Conservation (phyloP, 768 basidiomycete species). For the Cystobasidium ongulense region DNA sequence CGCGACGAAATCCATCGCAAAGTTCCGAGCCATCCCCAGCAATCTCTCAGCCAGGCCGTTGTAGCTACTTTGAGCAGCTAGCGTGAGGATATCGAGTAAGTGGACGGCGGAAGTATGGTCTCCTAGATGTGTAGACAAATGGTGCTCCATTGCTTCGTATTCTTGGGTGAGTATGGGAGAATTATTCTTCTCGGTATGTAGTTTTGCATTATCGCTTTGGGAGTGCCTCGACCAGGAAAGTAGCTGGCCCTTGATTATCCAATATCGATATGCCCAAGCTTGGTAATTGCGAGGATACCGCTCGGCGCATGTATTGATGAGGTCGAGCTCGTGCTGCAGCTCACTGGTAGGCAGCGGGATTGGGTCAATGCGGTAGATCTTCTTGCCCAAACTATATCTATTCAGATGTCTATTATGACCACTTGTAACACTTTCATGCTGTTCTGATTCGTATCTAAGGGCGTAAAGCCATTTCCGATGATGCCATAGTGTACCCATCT, state of each 20-base stretch:
- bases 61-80: background rate
- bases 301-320: background rate
- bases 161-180: background rate
- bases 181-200: no score
- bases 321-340: conserved; percentile 6
- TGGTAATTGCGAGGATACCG: conserved; percentile 22
- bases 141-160: background rate
- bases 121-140: background rate
- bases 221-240: background rate
- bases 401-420: background rate
- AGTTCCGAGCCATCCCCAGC: background rate
- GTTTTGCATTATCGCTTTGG: background rate
- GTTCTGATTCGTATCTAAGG: background rate
- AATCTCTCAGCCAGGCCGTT: background rate
- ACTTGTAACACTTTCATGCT: background rate
- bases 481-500: conserved; percentile 25
- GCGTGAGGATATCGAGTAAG: background rate
- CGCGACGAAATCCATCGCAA: background rate
- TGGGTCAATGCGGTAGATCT: background rate
- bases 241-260: conserved; percentile 15
- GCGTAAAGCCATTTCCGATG: conserved; percentile 22
- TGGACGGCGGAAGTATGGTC: conserved; percentile 24
- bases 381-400: background rate
- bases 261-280: conserved; percentile 27
- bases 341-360: background rate